Base-by-base conservation (phyloP, 768 basidiomycete species). In the Suillus subluteus region DNA sequence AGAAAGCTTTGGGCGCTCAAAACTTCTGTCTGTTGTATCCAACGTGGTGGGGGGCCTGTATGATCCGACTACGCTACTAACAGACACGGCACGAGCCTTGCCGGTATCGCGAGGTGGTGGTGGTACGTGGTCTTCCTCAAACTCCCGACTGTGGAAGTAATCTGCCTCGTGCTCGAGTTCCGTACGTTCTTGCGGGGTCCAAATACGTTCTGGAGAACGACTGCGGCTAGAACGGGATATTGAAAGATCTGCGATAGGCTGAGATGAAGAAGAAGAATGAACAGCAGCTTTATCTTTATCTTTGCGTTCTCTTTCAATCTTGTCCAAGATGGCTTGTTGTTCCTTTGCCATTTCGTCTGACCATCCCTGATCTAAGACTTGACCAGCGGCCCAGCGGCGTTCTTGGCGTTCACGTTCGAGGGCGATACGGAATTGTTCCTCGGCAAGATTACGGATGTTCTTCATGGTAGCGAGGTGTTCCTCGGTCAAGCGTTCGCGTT, bases 381-480 rank as follows among this genome's bases (percentile, higher is more conserved):
- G 73, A 32, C 83, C 83, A 6, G 81, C 74, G 12, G 80, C 80
- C 85, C 84, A 86, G 2, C 79, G 78, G n/a, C 84, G 80, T 64
- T 85, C 81, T 71, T 82, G 78, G 5, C 85, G 79, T 69, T 88
- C 87, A 11, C 81, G 78, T 43, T 80, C 79, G 44, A 89, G 73
- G 26, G 79, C 82, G 48, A 68, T 72, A 15, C 75, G 74, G 67
- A 81, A 88, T 66, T 82, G 80, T 41, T 85, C 86, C 63, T 78
- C 74, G 0, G 85, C 87, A 4, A 86, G 67, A 44, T 71, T 69
- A 15, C 82, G 78, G 62, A 88, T 83, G 61, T 72, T 80, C 32
- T 72, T 73, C 81, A 88, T 82, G 6, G 81, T 73, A 0, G 75
- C 70, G 21, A 76, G 69, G 70, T 83, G 82, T 46, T 86, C 82